Conservation (phyloP, 2,329 filamentous ascomycete species). For the Ophiostoma quercus region DNA sequence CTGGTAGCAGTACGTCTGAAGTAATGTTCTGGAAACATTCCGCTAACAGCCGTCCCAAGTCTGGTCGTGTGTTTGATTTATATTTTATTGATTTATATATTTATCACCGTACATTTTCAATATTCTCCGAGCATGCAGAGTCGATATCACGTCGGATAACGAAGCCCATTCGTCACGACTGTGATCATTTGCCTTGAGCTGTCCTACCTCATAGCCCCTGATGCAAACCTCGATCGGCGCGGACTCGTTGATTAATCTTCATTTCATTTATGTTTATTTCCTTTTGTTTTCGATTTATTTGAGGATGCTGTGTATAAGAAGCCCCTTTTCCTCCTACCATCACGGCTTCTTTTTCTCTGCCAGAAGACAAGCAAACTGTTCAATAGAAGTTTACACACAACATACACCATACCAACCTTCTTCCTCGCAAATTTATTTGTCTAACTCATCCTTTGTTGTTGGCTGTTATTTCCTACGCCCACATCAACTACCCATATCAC, state of each 20-base stretch:
- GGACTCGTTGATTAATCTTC: not conserved
- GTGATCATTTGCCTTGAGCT: not conserved
- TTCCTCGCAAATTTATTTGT: too few relatives aligned
- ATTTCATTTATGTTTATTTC: not conserved
- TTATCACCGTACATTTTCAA: not conserved
- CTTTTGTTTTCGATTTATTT: not conserved
- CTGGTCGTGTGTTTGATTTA: not conserved
- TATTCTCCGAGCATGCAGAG: too few relatives aligned
- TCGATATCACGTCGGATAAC: not conserved
- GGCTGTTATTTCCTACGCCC: too few relatives aligned
- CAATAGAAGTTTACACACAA: too few relatives aligned
- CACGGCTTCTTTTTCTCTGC: too few relatives aligned
- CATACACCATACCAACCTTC: too few relatives aligned
- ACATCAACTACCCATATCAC: too few relatives aligned
- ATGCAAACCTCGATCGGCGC: not conserved
- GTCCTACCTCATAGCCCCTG: not conserved
- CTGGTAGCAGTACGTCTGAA: not conserved
- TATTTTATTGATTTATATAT: not conserved
- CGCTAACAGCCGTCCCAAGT: not conserved
- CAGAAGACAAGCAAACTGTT: too few relatives aligned
- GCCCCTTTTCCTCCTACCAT: too few relatives aligned
- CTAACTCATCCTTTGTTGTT: too few relatives aligned
- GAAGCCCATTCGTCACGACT: not conserved
- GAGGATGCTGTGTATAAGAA: not conserved
- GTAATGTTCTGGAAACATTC: not conserved